Evolutionary conservation across 768 basidiomycete genomes (phyloP), one percentile per base, ranked within the genome.

Genomic region (Sporobolomyces phaffii): DNA sequence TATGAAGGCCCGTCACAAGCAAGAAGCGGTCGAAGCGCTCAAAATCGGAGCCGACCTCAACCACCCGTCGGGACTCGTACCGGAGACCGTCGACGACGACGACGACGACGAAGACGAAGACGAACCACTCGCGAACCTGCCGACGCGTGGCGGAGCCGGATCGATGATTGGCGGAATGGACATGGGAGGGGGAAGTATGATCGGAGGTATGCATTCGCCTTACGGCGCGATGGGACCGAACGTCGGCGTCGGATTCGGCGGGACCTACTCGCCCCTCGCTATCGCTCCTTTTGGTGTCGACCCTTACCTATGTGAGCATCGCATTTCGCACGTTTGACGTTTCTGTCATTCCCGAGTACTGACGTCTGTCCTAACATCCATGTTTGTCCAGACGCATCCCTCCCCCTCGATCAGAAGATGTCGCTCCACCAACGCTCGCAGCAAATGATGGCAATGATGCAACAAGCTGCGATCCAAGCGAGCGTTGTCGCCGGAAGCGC

Each of bases 361-460:
- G 14, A 3, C 43, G 33, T 31, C 24, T 34, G 28, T 14, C 24
- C 6, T 17, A 11, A 14, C 2, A 20, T 26, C 14, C 31, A 20
- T 54, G 4, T 31, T 13, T 24, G 18, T 57, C 11, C 63, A 70
- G 68, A 71, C 59, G 70, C 70, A 9, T 71, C 70, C 5, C 70
- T 71, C 22, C 70, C 70, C 10, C 62, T 47, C 53, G 70, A 71
- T 40, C 70, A 71, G 59, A 71, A 71, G 59, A 66, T 71, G 65
- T 60, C 62, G 26, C 65, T 71, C 3, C 70, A 71, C 36, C 65
- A 71, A 41, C 70, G 70, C 43, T 49, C 65, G 2, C 59, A 57
- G 44, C 70, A 71, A 53, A 71, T 71, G 70, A 71, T 71, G 70
- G 36, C 34, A 34, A 71, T 71, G 70, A 69, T 69, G 67, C 57